These are phyloP conservation scores for Cladosporium colombiae DNA, from an alignment of 2,329 filamentous ascomycete species.

Conservation along the genomic window DNA sequence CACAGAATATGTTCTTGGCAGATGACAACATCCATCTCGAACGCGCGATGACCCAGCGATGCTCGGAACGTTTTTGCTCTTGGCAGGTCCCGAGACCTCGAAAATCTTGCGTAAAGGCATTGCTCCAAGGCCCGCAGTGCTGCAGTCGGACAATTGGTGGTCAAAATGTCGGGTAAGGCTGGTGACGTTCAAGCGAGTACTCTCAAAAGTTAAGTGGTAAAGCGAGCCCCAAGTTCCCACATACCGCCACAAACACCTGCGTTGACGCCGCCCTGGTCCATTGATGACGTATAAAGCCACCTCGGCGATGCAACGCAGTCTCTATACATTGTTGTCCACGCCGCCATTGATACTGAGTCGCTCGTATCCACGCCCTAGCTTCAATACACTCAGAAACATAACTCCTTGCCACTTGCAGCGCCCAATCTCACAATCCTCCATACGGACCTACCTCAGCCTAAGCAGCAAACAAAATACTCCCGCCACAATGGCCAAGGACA, in stretches of 20 bases:
- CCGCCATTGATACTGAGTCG: background rate
- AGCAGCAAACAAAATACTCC: background rate
- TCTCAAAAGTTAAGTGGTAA: background rate
- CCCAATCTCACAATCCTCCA: background rate
- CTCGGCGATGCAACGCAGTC: conserved; percentile 7
- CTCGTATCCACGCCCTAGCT: background rate
- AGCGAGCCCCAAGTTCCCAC: background rate
- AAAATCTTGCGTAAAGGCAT: conserved; percentile 16
- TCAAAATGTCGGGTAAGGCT: background rate
- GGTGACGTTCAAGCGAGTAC: conserved; percentile 6
- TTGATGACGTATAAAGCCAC: conserved; percentile 13
- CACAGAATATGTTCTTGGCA: background rate
- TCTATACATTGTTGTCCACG: conserved; percentile 2
- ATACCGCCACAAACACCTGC: background rate
- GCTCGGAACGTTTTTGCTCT: conserved; percentile 12
- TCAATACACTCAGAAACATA: background rate
- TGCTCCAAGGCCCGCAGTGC: background rate
- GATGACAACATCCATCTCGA: background rate
- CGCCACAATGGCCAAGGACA: conserved; percentile 26
- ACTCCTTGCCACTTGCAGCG: background rate
- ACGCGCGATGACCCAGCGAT: conserved; percentile 15
- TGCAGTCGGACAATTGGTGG: background rate
- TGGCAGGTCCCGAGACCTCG: conserved; percentile 1
- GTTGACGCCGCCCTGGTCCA: background rate
- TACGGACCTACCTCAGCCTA: background rate